phyloP scores from a whole-genome alignment of 345 rosid genomes.

The Angophora floribunda region DNA sequence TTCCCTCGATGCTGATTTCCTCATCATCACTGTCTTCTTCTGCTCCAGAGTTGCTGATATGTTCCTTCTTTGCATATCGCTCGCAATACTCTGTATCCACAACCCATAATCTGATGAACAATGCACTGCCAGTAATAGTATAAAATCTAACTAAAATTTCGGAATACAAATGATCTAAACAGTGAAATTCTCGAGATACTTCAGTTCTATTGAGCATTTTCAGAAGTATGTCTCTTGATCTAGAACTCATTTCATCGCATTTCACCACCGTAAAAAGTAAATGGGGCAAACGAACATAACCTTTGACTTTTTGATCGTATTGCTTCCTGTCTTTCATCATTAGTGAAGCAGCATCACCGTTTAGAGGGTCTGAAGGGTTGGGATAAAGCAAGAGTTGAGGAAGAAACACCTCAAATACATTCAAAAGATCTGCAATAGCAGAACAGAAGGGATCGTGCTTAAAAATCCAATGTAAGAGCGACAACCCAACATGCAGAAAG shows the following conservation, averaged over 20 bases:
- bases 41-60: conserved; percentile 14
- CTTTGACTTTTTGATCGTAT: conserved; percentile 70
- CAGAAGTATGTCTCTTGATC: background rate
- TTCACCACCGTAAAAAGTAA: background rate
- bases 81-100: conserved; percentile 46
- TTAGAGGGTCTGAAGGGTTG: conserved; percentile 64
- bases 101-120: background rate
- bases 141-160: background rate
- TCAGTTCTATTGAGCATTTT: background rate
- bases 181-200: background rate
- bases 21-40: conserved; percentile 25
- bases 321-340: conserved; percentile 56
- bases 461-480: background rate
- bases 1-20: conserved; percentile 37
- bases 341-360: conserved; percentile 63
- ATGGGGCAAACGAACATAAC: conserved; percentile 5
- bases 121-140: background rate
- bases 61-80: conserved; percentile 46
- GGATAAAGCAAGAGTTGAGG: conserved; percentile 71
- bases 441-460: background rate
- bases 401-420: conserved; percentile 61
- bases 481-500: background rate
- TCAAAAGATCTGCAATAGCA: conserved; percentile 50
- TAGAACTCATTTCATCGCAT: background rate
- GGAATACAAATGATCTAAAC: background rate